Evolutionary conservation across 768 basidiomycete genomes (phyloP), one percentile per base, ranked within the genome.

Genomic region (Tulasnella sp.): DNA sequence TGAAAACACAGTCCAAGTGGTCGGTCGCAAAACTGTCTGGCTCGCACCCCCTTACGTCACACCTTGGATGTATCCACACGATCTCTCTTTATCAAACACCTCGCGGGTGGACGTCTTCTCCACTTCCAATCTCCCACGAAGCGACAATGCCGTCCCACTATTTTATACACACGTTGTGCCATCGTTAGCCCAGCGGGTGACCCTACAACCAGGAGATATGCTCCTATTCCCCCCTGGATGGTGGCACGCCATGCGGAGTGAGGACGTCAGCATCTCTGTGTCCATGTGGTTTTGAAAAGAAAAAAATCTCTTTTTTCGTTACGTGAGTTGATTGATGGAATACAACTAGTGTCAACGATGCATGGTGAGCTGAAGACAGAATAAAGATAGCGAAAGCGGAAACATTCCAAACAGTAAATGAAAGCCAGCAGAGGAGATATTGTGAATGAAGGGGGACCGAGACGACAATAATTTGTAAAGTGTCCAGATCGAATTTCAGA

Each of bases 271-370:
- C 72, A 84, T 89, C 68, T 92, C 90, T 44, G 77, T 92, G 48
- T 93, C 92, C 30, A 85, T 91, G 78, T 92, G 90, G 89, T 93
- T 90, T 70, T 93, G n/a, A n/a, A n/a, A n/a, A n/a, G n/a, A n/a
- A n/a, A n/a, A n/a, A n/a, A n/a, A n/a, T n/a, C n/a, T n/a, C n/a
- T n/a, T n/a, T n/a, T n/a, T n/a, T n/a, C n/a, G n/a, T n/a, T n/a
- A n/a, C n/a, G n/a, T n/a, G n/a, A n/a, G n/a, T n/a, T n/a, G n/a
- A n/a, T n/a, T n/a, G n/a, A n/a, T n/a, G n/a, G n/a, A n/a, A n/a
- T n/a, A n/a, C n/a, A n/a, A n/a, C n/a, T n/a, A n/a, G n/a, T n/a
- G n/a, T n/a, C n/a, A n/a, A n/a, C n/a, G n/a, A n/a, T n/a, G 34
- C 15, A 38, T 5, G 34, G 34, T 38, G 34, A 15, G 15, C 34